phyloP scores from a whole-genome alignment of 495 filamentous ascomycete genomes.

The Lichina pygmaea region DNA sequence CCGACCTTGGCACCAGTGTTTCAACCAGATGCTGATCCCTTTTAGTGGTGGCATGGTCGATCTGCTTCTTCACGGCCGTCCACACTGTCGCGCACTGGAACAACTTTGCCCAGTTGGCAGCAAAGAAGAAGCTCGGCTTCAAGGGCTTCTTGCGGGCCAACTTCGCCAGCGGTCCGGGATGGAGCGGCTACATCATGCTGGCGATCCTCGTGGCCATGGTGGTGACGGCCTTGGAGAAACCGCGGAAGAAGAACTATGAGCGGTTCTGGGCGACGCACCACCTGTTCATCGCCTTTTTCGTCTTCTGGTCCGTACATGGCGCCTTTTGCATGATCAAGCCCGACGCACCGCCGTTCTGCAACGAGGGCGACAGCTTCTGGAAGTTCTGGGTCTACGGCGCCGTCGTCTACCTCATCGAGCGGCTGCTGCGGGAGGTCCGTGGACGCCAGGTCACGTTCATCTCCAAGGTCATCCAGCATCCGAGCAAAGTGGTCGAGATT shows the following conservation, averaged over 20 bases:
- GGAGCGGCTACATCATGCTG: conserved; percentile 95
- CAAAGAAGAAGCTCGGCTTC: conserved; percentile 41
- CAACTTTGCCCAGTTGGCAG: conserved; percentile 48
- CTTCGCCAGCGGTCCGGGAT: conserved; percentile 46
- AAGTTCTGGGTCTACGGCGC: conserved; percentile 65
- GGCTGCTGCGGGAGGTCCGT: conserved; percentile 77
- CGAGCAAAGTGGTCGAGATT: conserved; percentile 61
- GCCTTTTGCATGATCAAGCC: conserved; percentile 88
- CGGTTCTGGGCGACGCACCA: conserved; percentile 99
- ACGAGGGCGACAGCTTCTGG: conserved; percentile 92
- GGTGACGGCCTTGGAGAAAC: conserved; percentile 74
- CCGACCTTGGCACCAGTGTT: background rate
- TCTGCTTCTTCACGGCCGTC: conserved; percentile 57
- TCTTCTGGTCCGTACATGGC: conserved; percentile 85
- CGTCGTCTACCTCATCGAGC: conserved; percentile 60
- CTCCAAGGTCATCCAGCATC: conserved; percentile 79
- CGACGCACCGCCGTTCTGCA: conserved; percentile 38
- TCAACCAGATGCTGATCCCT: background rate
- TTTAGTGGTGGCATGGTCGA: conserved; percentile 42
- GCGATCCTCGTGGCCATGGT: conserved; percentile 97
- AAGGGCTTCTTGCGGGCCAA: conserved; percentile 43
- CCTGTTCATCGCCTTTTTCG: conserved; percentile 82
- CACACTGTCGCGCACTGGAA: conserved; percentile 63
- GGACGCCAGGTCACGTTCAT: conserved; percentile 62
- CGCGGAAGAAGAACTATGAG: conserved; percentile 88